phyloP scores from a whole-genome alignment of 768 basidiomycete genomes.

The Postia placenta region DNA sequence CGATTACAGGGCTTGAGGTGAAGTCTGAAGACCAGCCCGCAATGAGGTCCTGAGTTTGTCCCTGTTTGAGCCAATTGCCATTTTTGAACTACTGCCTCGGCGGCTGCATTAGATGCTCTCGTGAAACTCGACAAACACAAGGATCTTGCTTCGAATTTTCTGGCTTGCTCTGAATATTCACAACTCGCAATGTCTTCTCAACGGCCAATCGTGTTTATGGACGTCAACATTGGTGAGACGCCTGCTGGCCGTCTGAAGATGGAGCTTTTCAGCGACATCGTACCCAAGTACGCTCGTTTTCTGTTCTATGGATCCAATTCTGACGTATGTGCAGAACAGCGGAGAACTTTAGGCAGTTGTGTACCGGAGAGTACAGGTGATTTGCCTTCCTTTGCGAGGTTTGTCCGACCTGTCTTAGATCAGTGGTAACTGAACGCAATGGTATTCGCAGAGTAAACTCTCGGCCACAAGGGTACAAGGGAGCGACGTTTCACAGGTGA shows the following conservation, averaged over 20 bases:
- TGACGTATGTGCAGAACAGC: slow-evolving; percentile 61
- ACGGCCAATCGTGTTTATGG: slow-evolving; percentile 95
- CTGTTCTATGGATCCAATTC: not conserved
- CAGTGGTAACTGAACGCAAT: not conserved
- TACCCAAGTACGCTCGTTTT: slow-evolving; percentile 70
- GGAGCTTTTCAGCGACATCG: slow-evolving; percentile 94
- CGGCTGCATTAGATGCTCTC: not conserved
- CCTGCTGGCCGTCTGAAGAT: slow-evolving; percentile 94
- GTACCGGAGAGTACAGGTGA: slow-evolving; percentile 94
- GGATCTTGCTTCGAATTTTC: no score
- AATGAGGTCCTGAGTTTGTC: not conserved
- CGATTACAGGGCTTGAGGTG: no score
- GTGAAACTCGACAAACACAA: no score
- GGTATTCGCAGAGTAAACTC: slow-evolving; percentile 60
- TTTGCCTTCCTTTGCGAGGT: slow-evolving; percentile 10
- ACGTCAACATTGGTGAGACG: slow-evolving; percentile 93
- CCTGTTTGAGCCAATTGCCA: not conserved
- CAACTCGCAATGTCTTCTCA: slow-evolving; percentile 32
- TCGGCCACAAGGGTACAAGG: slow-evolving; percentile 87
- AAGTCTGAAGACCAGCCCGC: no score
- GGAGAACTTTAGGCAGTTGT: slow-evolving; percentile 96
- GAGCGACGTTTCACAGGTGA: slow-evolving; percentile 87
- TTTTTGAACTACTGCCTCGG: not conserved
- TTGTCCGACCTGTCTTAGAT: not conserved
- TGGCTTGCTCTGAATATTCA: not conserved